phyloP scores from a whole-genome alignment of 805 yeast species.

The Grigorovia yakushimaensis region DNA sequence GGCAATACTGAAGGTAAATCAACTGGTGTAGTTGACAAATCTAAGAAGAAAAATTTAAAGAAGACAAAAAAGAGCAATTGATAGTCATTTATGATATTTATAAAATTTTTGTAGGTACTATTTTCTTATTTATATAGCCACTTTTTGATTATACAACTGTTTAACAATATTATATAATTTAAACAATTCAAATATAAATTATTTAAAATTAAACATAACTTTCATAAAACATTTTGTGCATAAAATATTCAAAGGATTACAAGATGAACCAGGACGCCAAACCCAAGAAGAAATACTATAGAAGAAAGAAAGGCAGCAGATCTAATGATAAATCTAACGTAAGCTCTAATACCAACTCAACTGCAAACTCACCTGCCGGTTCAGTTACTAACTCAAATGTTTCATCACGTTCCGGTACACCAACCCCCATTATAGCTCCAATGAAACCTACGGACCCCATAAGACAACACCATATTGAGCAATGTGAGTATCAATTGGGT shows the following conservation, averaged over 20 bases:
- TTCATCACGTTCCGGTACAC: no score
- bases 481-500: slow-evolving; percentile 10
- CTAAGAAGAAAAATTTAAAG: slow-evolving; percentile 8
- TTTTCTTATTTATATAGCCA: no score
- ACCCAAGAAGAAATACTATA: neutral
- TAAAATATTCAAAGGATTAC: no score
- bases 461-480: slow-evolving; percentile 9
- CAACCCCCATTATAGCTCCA: no score
- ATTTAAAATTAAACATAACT: neutral
- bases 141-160: no score
- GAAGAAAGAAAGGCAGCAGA: neutral
- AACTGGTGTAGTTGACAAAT: neutral
- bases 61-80: neutral
- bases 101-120: no score
- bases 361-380: no score
- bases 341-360: neutral
- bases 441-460: neutral
- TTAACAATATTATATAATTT: neutral
- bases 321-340: neutral
- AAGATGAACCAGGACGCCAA: neutral
- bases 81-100: no score
- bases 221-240: neutral
- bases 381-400: no score
- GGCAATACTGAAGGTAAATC: slow-evolving; percentile 1
- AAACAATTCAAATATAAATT: no score